Evolutionary conservation across 306 rosid species (phyloP), one percentile per base, ranked within the genome.

Genomic region (Vigna reflexopilosa): DNA sequence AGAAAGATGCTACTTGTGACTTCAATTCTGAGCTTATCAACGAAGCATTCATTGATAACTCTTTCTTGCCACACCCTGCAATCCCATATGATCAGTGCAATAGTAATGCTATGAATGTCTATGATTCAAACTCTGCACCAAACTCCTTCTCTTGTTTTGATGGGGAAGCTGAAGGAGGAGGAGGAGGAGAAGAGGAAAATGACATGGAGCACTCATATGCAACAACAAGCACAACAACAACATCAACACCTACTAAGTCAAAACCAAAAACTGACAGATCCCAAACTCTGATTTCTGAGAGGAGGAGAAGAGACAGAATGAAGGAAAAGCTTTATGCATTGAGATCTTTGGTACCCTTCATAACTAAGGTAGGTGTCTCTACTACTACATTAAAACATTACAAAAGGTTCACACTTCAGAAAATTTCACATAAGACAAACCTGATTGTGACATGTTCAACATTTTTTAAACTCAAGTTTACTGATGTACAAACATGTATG

Each of bases 311-410:
- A 49, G 83, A 91, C 6, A 73, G 86, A 70, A 90, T 90, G 98
- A 94, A 94, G 83, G 97, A 94, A 48, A 90, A 91, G 85, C 98
- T 94, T 58, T 90, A 92, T 17, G 88, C 95, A 78, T 86, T 94
- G 80, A 83, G 97, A 47, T 68, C 97, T 63, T 85, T 90, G 81
- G 98, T 94, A 81, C 98, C 98, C 14, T 89, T 84, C 85, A 94
- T 94, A 65, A 88, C 94, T 13, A 92, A 94, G 93, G 98, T 92
- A 82, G 9, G 63, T 45, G 4, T 51, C 42, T 2, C 10, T 8
- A 32, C 20, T 48, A 44, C 36, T 72, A 80, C 44, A 73, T 40
- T 42, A 42, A 42, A 32, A 40, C n/a, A n/a, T n/a, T n/a, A n/a
- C n/a, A n/a, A n/a, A n/a, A n/a, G n/a, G n/a, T 22, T 49, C 42